Evolutionary conservation across 148 eudicot genomes (phyloP).

Genomic region (Persicaria maculosa): DNA sequence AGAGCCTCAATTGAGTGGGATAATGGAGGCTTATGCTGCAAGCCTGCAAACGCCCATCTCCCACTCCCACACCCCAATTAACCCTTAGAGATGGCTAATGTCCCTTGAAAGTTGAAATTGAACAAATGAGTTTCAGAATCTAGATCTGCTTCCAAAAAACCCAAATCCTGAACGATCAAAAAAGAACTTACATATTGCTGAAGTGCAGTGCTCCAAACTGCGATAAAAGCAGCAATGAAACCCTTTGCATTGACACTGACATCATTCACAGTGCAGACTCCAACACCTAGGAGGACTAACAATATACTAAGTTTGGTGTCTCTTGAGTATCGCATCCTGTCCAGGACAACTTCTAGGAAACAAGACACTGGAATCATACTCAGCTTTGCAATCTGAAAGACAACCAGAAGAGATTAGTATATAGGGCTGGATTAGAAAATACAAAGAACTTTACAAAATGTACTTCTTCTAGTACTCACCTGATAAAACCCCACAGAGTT

Average conservation of each 20-base stretch:
- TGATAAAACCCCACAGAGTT: conserved; percentile 34
- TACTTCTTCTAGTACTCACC: conserved; percentile 12
- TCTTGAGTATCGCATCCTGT: conserved; percentile 29
- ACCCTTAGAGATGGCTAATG: not conserved
- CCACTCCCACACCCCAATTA: not conserved
- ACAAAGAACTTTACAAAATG: not conserved
- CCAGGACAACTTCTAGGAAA: conserved; percentile 31
- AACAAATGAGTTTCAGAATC: not conserved
- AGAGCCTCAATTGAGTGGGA: not conserved
- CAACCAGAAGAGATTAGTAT: not conserved
- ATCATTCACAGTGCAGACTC: conserved; percentile 32
- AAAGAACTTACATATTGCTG: conserved; percentile 30
- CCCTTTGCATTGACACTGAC: conserved; percentile 35
- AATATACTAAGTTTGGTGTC: conserved; percentile 33
- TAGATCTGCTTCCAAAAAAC: not conserved
- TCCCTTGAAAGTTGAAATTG: not conserved
- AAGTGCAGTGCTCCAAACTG: conserved; percentile 32
- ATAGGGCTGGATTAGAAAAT: not conserved
- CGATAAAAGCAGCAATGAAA: conserved; percentile 29
- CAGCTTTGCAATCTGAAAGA: conserved; percentile 33
- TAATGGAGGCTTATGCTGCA: not conserved
- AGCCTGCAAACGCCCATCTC: not conserved
- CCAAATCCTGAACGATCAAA: not conserved
- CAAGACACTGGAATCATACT: conserved; percentile 39
- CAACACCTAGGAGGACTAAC: conserved; percentile 30